A percentile compares a stretch with the other conserved stretches of the same genome.
These are phyloP conservation scores for Coemansia brasiliensis DNA, from an alignment of 192 early-diverging fungal genomes.

Conservation along the genomic window DNA sequence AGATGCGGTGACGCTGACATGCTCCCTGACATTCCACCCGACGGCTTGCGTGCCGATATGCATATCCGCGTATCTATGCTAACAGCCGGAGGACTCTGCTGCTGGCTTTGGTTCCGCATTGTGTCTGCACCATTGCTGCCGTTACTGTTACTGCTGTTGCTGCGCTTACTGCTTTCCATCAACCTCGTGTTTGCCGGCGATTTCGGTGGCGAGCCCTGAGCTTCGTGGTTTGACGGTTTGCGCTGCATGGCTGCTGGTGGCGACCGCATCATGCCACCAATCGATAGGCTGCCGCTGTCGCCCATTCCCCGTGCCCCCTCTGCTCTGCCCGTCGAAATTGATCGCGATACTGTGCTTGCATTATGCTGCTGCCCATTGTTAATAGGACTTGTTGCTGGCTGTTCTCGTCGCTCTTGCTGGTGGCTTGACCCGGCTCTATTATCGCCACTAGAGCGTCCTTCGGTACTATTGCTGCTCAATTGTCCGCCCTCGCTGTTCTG, in stretches of 20 bases:
- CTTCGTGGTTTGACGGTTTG: conserved; percentile 8
- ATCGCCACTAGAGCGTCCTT: background rate
- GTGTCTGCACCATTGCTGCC: background rate
- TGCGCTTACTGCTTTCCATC: conserved; percentile 6
- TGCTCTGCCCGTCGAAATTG: conserved; percentile 1
- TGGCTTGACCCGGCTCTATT: conserved; percentile 15
- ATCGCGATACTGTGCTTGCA: conserved; percentile 6
- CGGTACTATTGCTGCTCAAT: conserved; percentile 8
- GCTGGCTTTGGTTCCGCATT: background rate
- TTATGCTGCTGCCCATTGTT: conserved; percentile 14
- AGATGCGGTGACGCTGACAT: conserved; percentile 11
- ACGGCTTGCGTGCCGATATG: conserved; percentile 34
- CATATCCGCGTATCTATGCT: conserved; percentile 35
- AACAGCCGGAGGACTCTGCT: conserved; percentile 11
- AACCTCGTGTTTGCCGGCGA: conserved; percentile 11
- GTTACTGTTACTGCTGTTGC: conserved; percentile 6
- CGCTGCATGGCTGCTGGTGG: conserved; percentile 13
- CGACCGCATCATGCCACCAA: conserved; percentile 40
- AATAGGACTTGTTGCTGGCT: background rate
- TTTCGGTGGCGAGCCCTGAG: conserved; percentile 16
- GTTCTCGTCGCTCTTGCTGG: conserved; percentile 10
- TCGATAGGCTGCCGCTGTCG: conserved; percentile 22
- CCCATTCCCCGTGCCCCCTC: background rate
- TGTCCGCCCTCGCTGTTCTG: conserved; percentile 15
- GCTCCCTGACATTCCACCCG: conserved; percentile 6